Conservation (phyloP, 768 basidiomycete species). For the Leucosporidium yakuticum region DNA sequence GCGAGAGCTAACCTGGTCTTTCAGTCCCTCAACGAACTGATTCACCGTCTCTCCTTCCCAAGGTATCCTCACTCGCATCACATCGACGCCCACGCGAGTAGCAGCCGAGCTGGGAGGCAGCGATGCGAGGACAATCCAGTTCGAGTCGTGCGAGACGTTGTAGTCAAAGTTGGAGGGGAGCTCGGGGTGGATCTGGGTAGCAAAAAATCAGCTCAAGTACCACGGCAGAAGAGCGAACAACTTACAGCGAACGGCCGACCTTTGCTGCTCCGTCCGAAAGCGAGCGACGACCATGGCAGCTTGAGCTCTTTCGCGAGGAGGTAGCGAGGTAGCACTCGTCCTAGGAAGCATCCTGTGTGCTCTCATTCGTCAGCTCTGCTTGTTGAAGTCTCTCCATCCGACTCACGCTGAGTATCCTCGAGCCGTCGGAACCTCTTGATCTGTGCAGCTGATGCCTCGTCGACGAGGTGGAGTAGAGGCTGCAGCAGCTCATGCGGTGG, state of each 20-base stretch:
- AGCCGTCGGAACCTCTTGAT: conserved; percentile 15
- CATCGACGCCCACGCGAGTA: conserved; percentile 6
- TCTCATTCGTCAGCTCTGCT: accelerated
- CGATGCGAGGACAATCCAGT: conserved; percentile 14
- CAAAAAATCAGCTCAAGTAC: neutral
- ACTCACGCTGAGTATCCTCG: conserved; percentile 28
- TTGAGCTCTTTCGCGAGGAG: neutral
- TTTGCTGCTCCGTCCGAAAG: neutral
- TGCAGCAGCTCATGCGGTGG: conserved; percentile 11
- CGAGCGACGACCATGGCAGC: neutral
- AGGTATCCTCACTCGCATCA: conserved; percentile 24
- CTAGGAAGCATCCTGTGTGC: conserved; percentile 19
- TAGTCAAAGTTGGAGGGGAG: conserved; percentile 10
- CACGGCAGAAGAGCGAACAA: neutral
- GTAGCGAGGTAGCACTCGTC: conserved; percentile 9
- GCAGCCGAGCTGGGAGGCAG: neutral
- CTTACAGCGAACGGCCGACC: conserved; percentile 20
- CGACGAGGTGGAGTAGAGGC: conserved; percentile 6
- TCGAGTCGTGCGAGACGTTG: conserved; percentile 30
- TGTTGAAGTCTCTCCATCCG: accelerated
- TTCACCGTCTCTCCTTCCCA: conserved; percentile 13
- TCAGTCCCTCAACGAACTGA: conserved; percentile 16
- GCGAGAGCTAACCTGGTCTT: conserved; percentile 12
- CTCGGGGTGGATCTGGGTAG: neutral
- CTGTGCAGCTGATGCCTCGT: neutral